Evolutionary conservation across 495 filamentous ascomycete genomes (phyloP).

Genomic region (Usnea hakonensis): DNA sequence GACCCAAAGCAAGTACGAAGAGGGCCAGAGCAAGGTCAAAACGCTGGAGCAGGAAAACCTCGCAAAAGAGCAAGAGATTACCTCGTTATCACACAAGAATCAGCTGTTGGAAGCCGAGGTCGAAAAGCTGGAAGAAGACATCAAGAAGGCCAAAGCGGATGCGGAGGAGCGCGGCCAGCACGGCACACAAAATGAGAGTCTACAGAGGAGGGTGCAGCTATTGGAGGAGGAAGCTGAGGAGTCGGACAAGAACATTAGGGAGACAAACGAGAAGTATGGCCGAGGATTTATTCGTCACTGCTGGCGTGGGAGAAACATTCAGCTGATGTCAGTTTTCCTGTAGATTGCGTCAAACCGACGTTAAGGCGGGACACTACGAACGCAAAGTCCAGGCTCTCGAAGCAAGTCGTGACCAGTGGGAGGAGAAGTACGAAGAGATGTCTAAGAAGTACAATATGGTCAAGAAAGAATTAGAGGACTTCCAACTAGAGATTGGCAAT

Average conservation of each 20-base stretch:
- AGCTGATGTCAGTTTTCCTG: neutral
- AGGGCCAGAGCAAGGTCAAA: conserved; percentile 81
- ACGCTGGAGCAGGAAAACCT: conserved; percentile 88
- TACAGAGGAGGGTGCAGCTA: conserved; percentile 87
- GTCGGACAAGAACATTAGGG: conserved; percentile 85
- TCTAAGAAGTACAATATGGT: conserved; percentile 72
- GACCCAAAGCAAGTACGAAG: conserved; percentile 67
- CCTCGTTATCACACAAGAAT: conserved; percentile 87
- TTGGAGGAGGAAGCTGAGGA: conserved; percentile 96
- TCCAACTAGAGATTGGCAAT: conserved; percentile 81
- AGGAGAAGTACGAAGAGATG: conserved; percentile 95
- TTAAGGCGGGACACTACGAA: conserved; percentile 98
- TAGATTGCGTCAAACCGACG: conserved; percentile 96
- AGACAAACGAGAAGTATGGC: conserved; percentile 95
- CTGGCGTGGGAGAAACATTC: neutral
- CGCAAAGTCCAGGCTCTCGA: conserved; percentile 98
- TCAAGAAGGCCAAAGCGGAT: conserved; percentile 71
- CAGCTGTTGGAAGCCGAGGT: conserved; percentile 77
- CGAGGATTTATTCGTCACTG: neutral
- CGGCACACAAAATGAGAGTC: conserved; percentile 76
- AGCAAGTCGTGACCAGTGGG: conserved; percentile 79
- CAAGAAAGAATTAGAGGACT: conserved; percentile 86
- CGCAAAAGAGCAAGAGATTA: conserved; percentile 94
- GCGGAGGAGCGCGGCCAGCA: conserved; percentile 66
- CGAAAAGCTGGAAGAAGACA: conserved; percentile 71